A percentile compares a stretch with the other conserved stretches of the same genome.
Evolutionary conservation across 2,329 filamentous ascomycete genomes (phyloP).

Genomic region (Trichoderma pleuroti): DNA sequence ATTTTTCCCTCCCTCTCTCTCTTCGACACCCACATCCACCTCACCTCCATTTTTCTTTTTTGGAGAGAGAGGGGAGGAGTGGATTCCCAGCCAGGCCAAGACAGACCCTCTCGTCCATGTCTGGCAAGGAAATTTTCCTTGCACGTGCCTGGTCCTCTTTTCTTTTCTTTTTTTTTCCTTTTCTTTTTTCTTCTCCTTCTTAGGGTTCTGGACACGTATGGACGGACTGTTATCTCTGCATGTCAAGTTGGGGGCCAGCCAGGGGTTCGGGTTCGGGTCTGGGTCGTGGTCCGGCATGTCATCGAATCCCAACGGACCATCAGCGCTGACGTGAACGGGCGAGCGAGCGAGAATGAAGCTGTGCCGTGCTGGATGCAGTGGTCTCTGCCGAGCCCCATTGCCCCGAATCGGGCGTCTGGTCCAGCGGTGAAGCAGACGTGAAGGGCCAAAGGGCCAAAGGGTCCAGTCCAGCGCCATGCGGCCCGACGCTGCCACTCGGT

Average conservation of each 20-base stretch:
- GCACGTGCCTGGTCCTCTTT: neutral
- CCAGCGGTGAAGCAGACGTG: conserved; percentile 4
- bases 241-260: neutral
- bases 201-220: neutral
- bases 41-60: neutral
- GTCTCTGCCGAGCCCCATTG: neutral
- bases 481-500: conserved; percentile 9
- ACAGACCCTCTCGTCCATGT: neutral
- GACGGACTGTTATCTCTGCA: neutral
- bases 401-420: conserved; percentile 11
- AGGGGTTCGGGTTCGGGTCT: neutral
- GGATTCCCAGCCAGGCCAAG: neutral
- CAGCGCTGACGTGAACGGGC: neutral
- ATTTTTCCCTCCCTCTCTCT: too few relatives aligned
- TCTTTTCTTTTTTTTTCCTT: neutral
- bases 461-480: neutral
- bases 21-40: neutral
- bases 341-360: neutral
- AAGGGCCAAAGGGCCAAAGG: neutral
- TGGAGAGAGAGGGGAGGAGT: neutral
- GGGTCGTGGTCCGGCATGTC: neutral
- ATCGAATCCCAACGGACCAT: neutral
- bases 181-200: neutral
- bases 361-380: neutral
- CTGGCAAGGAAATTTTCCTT: neutral